Evolutionary conservation across 2,329 filamentous ascomycete genomes (phyloP), one percentile per base, ranked within the genome.

Genomic region (Ascochyta koolunga): DNA sequence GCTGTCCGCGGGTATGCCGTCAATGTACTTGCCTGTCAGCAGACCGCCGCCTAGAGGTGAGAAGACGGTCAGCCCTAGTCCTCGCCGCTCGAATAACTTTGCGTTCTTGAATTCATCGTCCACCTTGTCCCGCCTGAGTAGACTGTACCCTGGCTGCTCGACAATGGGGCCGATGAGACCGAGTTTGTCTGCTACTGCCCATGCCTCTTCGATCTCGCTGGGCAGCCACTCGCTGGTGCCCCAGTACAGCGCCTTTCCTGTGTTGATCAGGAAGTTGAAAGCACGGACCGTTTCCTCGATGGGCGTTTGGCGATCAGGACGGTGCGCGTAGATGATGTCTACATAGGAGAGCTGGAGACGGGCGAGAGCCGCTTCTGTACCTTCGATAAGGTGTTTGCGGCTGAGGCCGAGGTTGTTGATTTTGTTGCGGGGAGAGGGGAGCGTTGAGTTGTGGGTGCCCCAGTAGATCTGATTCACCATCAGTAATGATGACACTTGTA

Each of bases 211-310:
- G 68, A 87, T 86, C 70, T 87, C 82, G n/a, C 71, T 70, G 5
- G 83, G 82, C 25, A 74, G 77, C 84, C 84, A 86, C 66, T 86
- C 83, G 0, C 78, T 81, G 0, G 84, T 86, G 42, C 84, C 84
- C 83, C 84, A 86, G 76, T 87, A 86, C 59, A 90, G 83, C 2
- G 85, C 84, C 75, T 89, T 86, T 60, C 87, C 87, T 0, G 79
- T 80, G 71, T 86, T 79, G 69, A 90, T 89, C 47, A 90, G 75
- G 71, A 89, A 81, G 76, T 89, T 89, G 78, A 90, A 90, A 37
- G 83, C 86, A 42, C 87, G 84, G 24, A 90, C 86, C 0, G 83
- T 86, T 75, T 90, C 87, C 70, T 89, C 86, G 77, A 90, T 89
- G 4, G 87, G 87, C 0, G 86, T 89, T 21, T 83, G 78, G 5